Percentiles rank a stretch among this genome's conserved stretches.
phyloP scores from a whole-genome alignment of 1,139 yeast species.

The Sugiyamaella pinicola region DNA sequence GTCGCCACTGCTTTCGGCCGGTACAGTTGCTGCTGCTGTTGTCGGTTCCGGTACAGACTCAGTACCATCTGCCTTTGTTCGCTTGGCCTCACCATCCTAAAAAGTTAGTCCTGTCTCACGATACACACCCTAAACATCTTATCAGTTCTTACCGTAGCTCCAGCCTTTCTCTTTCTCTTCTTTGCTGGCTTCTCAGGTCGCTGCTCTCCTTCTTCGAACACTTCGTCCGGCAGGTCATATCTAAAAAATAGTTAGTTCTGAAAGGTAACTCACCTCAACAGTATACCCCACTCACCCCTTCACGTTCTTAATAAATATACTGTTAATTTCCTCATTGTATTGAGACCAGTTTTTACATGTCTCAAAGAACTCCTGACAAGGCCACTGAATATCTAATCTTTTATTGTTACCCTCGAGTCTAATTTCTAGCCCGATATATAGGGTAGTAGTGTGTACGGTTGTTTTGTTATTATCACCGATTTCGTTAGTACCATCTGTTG shows the following conservation, averaged over 20 bases:
- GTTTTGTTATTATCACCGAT: conserved; percentile 18
- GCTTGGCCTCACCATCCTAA: conserved; percentile 14
- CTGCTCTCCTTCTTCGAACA: conserved; percentile 74
- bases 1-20: conserved; percentile 1
- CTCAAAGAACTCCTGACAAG: conserved; percentile 85
- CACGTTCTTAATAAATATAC: conserved; percentile 69
- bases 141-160: conserved; percentile 17
- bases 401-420: conserved; percentile 49
- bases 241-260: conserved; percentile 30
- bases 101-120: conserved; percentile 4
- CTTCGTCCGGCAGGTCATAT: conserved; percentile 81
- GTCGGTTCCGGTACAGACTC: conserved; percentile 1
- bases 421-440: conserved; percentile 79
- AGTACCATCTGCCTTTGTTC: conserved; percentile 7
- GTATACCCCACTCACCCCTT: conserved; percentile 48
- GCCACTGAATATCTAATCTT: conserved; percentile 83
- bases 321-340: conserved; percentile 62
- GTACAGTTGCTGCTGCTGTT: neutral
- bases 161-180: conserved; percentile 50
- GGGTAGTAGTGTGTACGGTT: conserved; percentile 65
- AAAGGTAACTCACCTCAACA: neutral
- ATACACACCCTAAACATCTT: too few species aligned
- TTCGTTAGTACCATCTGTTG: conserved; percentile 30
- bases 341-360: conserved; percentile 73
- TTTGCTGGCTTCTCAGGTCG: conserved; percentile 64